Conservation (phyloP, 768 basidiomycete species). For the Termitomyces heimii region DNA sequence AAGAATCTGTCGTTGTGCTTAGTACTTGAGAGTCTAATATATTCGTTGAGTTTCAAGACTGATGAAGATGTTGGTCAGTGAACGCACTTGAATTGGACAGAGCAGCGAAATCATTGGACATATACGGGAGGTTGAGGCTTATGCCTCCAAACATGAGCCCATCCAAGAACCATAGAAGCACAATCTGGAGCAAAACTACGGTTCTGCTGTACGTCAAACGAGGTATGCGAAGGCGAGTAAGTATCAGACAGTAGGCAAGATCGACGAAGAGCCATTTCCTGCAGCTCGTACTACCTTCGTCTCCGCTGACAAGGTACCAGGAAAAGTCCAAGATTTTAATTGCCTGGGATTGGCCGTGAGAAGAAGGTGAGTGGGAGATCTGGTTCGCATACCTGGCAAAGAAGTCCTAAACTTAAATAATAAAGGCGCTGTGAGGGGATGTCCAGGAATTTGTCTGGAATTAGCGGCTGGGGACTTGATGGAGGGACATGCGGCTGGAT, state of each 20-base stretch:
- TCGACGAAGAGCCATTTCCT: slow-evolving; percentile 74
- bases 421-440: slow-evolving; percentile 79
- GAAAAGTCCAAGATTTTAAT: slow-evolving; percentile 72
- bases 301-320: slow-evolving; percentile 43
- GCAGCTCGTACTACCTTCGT: slow-evolving; percentile 37
- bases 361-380: not conserved
- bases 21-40: slow-evolving; percentile 27
- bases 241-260: slow-evolving; percentile 48
- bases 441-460: slow-evolving; percentile 71
- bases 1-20: slow-evolving; percentile 37
- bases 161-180: slow-evolving; percentile 56
- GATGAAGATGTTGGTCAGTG: not conserved
- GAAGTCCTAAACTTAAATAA: slow-evolving; percentile 64
- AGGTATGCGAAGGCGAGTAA: slow-evolving; percentile 68
- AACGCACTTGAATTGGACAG: slow-evolving; percentile 25
- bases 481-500: slow-evolving; percentile 4
- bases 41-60: not conserved
- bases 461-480: slow-evolving; percentile 34
- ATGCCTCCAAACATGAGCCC: slow-evolving; percentile 71
- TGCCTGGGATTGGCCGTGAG: slow-evolving; percentile 37
- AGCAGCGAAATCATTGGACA: not conserved
- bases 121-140: slow-evolving; percentile 37
- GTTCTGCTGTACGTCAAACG: slow-evolving; percentile 63
- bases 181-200: slow-evolving; percentile 57
- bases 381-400: slow-evolving; percentile 58